Evolutionary conservation across 805 yeast species (phyloP).

Genomic region (Blastobotrys robertii): DNA sequence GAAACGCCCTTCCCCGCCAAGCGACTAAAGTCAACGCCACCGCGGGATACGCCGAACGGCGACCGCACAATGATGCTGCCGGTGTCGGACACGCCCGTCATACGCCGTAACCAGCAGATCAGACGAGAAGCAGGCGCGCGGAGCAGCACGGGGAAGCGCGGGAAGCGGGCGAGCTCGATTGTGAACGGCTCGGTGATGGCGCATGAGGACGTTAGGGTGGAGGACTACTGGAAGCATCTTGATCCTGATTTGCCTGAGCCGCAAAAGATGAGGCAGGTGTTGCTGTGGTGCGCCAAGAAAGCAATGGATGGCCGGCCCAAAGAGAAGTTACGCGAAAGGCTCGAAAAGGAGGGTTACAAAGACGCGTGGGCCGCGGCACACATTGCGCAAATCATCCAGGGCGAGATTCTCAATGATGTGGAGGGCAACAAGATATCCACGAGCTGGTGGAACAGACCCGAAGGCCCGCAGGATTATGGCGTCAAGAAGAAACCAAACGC

Average conservation of each 20-base stretch:
- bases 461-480: constrained; percentile 19
- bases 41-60: constrained; percentile 1
- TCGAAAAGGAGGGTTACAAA: constrained; percentile 19
- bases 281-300: constrained; percentile 59
- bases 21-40: neutral
- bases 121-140: constrained; percentile 20
- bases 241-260: constrained; percentile 60
- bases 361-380: constrained; percentile 17
- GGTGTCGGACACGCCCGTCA: constrained; percentile 31
- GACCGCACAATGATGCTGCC: constrained; percentile 21
- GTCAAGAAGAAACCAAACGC: constrained; percentile 39
- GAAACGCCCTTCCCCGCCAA: constrained; percentile 2
- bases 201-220: constrained; percentile 46
- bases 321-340: constrained; percentile 18
- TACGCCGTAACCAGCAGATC: constrained; percentile 28
- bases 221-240: constrained; percentile 51
- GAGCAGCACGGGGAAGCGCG: constrained; percentile 35
- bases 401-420: constrained; percentile 51
- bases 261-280: constrained; percentile 57
- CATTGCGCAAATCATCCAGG: constrained; percentile 53
- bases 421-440: constrained; percentile 50
- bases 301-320: constrained; percentile 26
- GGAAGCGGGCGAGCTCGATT: constrained; percentile 62
- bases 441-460: constrained; percentile 53
- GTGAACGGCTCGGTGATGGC: constrained; percentile 63